Conservation (phyloP, 106 monocot genomes). For the Dendrobium nobile region DNA sequence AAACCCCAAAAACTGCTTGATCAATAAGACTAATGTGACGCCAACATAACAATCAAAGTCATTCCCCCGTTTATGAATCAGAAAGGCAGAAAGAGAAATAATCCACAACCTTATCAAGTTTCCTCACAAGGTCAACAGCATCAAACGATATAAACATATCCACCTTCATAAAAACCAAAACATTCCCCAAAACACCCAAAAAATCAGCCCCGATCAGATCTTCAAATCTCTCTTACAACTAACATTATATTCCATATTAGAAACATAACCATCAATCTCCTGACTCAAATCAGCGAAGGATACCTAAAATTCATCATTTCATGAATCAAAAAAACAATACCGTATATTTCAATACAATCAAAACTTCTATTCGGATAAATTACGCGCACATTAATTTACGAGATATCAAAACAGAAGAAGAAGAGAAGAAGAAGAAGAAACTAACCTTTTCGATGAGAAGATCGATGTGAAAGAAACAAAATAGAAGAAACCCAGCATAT, state of each 20-base stretch:
- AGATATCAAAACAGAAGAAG: not conserved
- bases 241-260: not conserved
- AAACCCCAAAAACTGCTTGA: no score
- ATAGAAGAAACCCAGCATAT: not conserved
- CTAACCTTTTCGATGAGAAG: not conserved
- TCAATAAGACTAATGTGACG: no score
- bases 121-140: not conserved
- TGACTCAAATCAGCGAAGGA: not conserved
- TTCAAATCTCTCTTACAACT: not conserved
- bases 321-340: not conserved
- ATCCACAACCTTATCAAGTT: not conserved
- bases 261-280: not conserved
- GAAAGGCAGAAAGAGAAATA: not conserved
- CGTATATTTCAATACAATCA: not conserved
- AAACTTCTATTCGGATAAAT: not conserved
- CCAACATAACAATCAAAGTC: no score
- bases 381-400: not conserved
- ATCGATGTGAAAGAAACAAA: not conserved
- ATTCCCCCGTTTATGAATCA: no score
- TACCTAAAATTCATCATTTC: not conserved
- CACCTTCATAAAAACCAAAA: not conserved
- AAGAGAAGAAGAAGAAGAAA: not conserved
- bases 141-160: not conserved
- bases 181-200: not conserved
- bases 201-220: not conserved